Base-by-base conservation (phyloP, 1,139 yeast species). In the Candida sp. region DNA sequence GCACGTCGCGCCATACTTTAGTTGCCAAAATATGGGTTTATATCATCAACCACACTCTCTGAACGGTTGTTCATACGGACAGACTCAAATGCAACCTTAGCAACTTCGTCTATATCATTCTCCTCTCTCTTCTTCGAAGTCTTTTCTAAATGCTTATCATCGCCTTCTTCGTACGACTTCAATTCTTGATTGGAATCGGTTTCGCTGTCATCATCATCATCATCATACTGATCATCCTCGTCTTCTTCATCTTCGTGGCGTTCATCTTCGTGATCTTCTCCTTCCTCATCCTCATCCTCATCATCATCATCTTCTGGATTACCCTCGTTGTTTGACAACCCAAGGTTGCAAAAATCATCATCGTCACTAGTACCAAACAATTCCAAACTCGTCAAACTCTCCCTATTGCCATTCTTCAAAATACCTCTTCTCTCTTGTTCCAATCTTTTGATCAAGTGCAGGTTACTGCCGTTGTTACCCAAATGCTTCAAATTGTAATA, bases 321-420 rank as follows among this genome's bases (percentile, higher is more conserved):
- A n/a, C 26, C 45, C 3, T 46, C 46, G 22, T 44, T 46, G 43
- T 47, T 49, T 7, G 41, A 31, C 7, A 44, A n/a, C 39, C 51
- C 55, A 35, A 53, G 45, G 23, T 47, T 53, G 28, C 54, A 49
- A 26, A 53, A 44, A 8, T 51, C 54, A 11, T 51, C 55, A 22
- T 52, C 55, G 26, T 51, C 55, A 26, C 53, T 51, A 44, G 45
- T 45, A 2, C 44, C 47, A 40, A 54, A 48, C 27, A 50, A 42
- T 11, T 54, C 53, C 34, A 46, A 41, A 31, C 46, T 49, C n/a
- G 48, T 11, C 9, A 49, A 39, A 30, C 46, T 41, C 5, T 42
- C 43, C 25, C 44, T 17, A 23, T 47, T 44, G 3, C 49, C 47
- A 41, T 44, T 47, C 17, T 46, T 46, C 7, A 47, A 48, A 12